These are phyloP conservation scores for Centaurea solstitialis DNA, from an alignment of 129 eudicot genomes.

Conservation along the genomic window DNA sequence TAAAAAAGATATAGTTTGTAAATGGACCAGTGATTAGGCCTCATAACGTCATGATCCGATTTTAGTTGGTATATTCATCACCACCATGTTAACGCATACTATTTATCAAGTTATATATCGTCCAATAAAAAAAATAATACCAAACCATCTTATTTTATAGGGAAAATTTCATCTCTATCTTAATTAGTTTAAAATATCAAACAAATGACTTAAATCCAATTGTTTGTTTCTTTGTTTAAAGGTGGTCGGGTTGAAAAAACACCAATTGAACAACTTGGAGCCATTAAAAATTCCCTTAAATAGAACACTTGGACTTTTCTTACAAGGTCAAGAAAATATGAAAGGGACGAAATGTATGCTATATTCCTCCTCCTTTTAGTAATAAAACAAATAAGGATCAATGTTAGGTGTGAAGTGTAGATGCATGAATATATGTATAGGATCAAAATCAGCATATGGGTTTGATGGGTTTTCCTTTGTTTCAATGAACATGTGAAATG, in stretches of 20 bases:
- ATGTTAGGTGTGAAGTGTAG: not conserved
- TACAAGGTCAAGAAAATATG: not conserved
- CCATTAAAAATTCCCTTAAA: not conserved
- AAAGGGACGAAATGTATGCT: not conserved
- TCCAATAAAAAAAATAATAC: not conserved
- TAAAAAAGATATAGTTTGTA: not conserved
- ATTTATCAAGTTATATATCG: not conserved
- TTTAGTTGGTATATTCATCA: not conserved
- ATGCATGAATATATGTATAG: not conserved
- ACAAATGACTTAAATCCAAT: not conserved
- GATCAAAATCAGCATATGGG: not conserved
- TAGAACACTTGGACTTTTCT: not conserved
- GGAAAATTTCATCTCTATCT: too few relatives aligned
- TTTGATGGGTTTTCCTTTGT: too few relatives aligned
- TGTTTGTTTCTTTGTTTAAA: not conserved
- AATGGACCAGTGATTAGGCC: not conserved
- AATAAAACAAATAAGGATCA: not conserved
- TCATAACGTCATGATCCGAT: not conserved
- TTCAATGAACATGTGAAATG: too few relatives aligned
- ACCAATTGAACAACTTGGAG: not conserved
- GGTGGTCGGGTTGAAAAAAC: not conserved
- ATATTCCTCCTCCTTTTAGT: not conserved
- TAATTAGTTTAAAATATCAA: not conserved
- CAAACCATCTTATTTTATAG: not conserved
- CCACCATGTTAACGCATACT: not conserved